Conservation (phyloP, 2,329 filamentous ascomycete species). For the Penicillium brasilianum region DNA sequence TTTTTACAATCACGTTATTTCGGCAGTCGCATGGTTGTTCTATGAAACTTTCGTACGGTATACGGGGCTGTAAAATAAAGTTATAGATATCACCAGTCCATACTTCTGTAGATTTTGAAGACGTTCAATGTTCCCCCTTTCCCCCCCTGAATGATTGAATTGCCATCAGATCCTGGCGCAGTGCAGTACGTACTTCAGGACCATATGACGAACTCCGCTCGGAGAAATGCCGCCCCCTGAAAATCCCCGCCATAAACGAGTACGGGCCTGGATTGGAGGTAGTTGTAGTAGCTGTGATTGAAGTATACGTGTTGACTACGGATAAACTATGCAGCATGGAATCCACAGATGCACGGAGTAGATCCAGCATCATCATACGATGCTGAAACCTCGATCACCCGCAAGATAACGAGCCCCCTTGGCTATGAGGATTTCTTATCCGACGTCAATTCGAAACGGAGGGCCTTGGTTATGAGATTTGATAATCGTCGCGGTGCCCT, state of each 20-base stretch:
- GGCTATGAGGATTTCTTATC: too few relatives aligned
- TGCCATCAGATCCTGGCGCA: too few relatives aligned
- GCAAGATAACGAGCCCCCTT: neutral
- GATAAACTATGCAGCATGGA: neutral
- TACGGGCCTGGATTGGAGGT: slow-evolving; percentile 10
- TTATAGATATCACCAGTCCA: neutral
- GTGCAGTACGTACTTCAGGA: neutral
- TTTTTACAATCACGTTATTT: slow-evolving; percentile 1
- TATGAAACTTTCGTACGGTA: neutral
- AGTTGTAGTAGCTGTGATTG: neutral
- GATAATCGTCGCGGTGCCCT: slow-evolving; percentile 16
- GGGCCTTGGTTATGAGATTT: neutral
- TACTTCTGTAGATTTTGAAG: neutral
- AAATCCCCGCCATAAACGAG: slow-evolving; percentile 29
- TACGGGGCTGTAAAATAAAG: neutral
- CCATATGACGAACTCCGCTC: neutral
- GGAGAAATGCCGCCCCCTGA: slow-evolving; percentile 29
- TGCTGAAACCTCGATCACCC: neutral
- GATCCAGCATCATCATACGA: neutral
- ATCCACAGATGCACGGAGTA: neutral
- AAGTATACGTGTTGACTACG: neutral
- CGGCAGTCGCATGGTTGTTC: neutral
- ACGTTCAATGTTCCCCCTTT: neutral
- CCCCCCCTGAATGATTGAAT: neutral
- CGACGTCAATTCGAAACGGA: slow-evolving; percentile 2